phyloP scores from a whole-genome alignment of 768 basidiomycete genomes.

The Asterophora parasitica region DNA sequence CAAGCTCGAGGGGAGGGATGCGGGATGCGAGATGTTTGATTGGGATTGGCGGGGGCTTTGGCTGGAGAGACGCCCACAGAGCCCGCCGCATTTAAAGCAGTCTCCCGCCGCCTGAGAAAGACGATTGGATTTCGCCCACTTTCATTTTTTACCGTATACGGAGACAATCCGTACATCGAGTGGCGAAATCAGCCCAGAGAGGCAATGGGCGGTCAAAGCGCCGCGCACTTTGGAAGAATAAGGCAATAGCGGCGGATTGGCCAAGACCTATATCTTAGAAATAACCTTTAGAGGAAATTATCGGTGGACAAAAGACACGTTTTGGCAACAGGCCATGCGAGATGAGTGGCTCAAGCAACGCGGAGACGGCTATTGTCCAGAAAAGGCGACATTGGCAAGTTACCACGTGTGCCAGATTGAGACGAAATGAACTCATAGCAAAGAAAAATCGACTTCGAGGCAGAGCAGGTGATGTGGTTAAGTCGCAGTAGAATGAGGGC shows the following conservation, averaged over 20 bases:
- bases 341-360: conserved; percentile 4
- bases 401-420: neutral
- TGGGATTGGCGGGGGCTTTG: conserved; percentile 5
- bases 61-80: conserved; percentile 1
- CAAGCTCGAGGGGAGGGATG: neutral
- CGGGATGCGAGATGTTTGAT: neutral
- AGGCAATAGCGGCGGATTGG: conserved; percentile 17
- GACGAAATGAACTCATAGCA: too few species aligned
- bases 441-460: too few species aligned
- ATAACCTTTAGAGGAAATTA: conserved; percentile 14
- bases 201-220: conserved; percentile 16
- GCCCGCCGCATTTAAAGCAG: conserved; percentile 8
- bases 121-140: conserved; percentile 18
- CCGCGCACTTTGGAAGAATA: conserved; percentile 11
- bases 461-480: too few species aligned
- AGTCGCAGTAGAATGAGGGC: too few species aligned
- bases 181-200: conserved; percentile 16
- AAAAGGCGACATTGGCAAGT: neutral
- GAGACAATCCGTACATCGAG: conserved; percentile 8
- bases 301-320: conserved; percentile 2
- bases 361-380: conserved; percentile 1
- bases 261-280: conserved; percentile 6
- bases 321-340: neutral
- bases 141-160: conserved; percentile 14
- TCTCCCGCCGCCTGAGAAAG: conserved; percentile 4